Evolutionary conservation across 1,284 basidiomycete genomes (phyloP), one percentile per base, ranked within the genome.

Genomic region (Trametes pubescens): DNA sequence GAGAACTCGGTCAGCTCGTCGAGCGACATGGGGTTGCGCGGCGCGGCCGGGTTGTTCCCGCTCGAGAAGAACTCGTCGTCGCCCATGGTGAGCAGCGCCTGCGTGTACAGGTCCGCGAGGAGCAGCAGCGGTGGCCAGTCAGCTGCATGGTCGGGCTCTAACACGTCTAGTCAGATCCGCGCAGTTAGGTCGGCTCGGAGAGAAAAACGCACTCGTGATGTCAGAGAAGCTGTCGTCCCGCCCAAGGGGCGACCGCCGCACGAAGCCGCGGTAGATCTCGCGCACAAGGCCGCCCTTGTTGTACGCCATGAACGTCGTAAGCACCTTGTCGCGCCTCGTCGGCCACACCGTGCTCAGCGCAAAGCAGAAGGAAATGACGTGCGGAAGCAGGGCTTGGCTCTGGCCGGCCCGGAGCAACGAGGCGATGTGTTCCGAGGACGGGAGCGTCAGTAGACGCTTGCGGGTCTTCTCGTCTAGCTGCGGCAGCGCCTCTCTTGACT

Each of bases 61-160:
- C 77, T 77, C 0, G 88, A 85, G 74, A 96, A 96, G 79, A 99
- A 99, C 76, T 99, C 97, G 75, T 99, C 97, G 71, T 99, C 98
- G 2, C 94, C 94, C 81, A 99, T 93, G 0, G 96, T 95, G 44
- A 96, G 82, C 21, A 99, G 85, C 13, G 90, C 87, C 67, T 97
- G 92, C 2, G 88, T 87, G 76, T 98, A 97, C 21, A 98, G 78
- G 61, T 96, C 92, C 8, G 88, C 85, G 4, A 98, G 84, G 54
- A 98, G 84, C 2, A 99, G 79, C 1, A 99, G 78, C 1, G 92
- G 82, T 0, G 90, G 84, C 84, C 89, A 91, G 44, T 81, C 77
- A 0, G 74, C 48, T 2, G 78, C 81, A 59, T 84, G 77, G 0
- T 76, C 75, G 0, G 82, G 77, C 66, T 88, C 88, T 84, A 29